These are phyloP conservation scores for Saksenaea oblongispora DNA, from an alignment of 371 early-diverging fungal species.

Conservation along the genomic window DNA sequence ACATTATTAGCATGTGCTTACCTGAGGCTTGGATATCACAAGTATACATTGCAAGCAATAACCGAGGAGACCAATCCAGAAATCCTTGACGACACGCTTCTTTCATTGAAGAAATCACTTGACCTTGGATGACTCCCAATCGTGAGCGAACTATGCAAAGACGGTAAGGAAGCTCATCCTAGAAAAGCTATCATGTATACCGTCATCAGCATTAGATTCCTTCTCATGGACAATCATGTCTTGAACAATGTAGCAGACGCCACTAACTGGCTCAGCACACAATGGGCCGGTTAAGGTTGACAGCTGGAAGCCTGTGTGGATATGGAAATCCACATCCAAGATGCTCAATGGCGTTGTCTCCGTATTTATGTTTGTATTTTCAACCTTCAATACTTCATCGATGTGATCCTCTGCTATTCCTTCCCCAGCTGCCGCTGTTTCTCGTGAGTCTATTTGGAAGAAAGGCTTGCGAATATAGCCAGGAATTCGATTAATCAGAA, in stretches of 20 bases:
- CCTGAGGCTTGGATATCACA: conserved; percentile 94
- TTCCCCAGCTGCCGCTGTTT: conserved; percentile 8
- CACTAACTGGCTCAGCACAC: conserved; percentile 92
- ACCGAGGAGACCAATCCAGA: conserved; percentile 91
- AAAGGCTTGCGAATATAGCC: conserved; percentile 57
- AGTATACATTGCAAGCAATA: conserved; percentile 93
- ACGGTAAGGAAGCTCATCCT: not conserved
- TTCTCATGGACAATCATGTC: conserved; percentile 55
- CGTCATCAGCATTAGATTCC: conserved; percentile 32
- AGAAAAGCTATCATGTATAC: conserved; percentile 9
- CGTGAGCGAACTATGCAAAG: conserved; percentile 45
- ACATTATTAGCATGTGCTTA: conserved; percentile 17
- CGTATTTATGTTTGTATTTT: conserved; percentile 17
- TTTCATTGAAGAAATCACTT: conserved; percentile 85
- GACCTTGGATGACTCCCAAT: conserved; percentile 71
- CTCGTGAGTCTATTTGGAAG: conserved; percentile 32
- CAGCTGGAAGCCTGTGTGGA: conserved; percentile 95
- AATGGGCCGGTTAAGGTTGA: conserved; percentile 89
- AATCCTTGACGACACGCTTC: conserved; percentile 86
- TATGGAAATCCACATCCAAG: conserved; percentile 72
- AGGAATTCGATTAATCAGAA: conserved; percentile 75
- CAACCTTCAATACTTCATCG: conserved; percentile 40
- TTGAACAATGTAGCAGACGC: conserved; percentile 87
- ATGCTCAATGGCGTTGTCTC: conserved; percentile 30
- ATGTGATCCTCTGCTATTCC: conserved; percentile 26